Evolutionary conservation across 116 monocot genomes (phyloP).

Genomic region (Iris pallida): DNA sequence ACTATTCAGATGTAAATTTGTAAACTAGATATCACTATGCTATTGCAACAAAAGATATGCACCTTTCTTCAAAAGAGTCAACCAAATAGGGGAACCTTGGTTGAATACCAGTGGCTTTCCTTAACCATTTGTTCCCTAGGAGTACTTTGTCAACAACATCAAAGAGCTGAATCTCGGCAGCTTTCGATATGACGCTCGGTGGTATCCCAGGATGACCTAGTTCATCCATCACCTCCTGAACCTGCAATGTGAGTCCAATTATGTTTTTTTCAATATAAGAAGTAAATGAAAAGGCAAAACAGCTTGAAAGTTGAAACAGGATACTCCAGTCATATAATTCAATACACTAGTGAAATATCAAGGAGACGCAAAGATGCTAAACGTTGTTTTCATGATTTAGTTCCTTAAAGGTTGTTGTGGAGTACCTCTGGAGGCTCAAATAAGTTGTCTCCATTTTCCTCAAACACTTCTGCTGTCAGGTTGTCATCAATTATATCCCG

Average conservation of each 20-base stretch:
- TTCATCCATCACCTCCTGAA: slow-evolving; percentile 91
- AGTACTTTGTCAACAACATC: slow-evolving; percentile 82
- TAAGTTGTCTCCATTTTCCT: slow-evolving; percentile 63
- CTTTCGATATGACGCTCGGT: slow-evolving; percentile 74
- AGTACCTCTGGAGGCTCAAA: slow-evolving; percentile 94
- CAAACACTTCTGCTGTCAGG: slow-evolving; percentile 52
- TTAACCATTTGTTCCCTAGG: slow-evolving; percentile 85
- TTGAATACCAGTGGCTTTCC: slow-evolving; percentile 83
- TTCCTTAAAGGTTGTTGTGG: neutral
- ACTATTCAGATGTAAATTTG: neutral
- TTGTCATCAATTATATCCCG: slow-evolving; percentile 66
- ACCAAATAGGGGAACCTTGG: slow-evolving; percentile 86
- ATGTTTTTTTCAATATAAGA: slow-evolving; percentile 5
- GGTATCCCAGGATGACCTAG: slow-evolving; percentile 75
- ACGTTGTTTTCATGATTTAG: neutral
- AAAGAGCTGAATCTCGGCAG: slow-evolving; percentile 77
- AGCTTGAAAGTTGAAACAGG: too few species aligned
- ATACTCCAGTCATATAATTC: too few species aligned
- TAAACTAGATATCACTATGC: neutral
- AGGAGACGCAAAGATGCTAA: neutral
- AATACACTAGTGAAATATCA: slow-evolving; percentile 4
- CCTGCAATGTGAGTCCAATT: slow-evolving; percentile 29
- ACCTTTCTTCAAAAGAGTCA: slow-evolving; percentile 96
- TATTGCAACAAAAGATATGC: neutral
- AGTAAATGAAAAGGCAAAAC: too few species aligned